These are phyloP conservation scores for Pythium sp. DNA, from an alignment of 352 stramenopile genomes.

Conservation along the genomic window DNA sequence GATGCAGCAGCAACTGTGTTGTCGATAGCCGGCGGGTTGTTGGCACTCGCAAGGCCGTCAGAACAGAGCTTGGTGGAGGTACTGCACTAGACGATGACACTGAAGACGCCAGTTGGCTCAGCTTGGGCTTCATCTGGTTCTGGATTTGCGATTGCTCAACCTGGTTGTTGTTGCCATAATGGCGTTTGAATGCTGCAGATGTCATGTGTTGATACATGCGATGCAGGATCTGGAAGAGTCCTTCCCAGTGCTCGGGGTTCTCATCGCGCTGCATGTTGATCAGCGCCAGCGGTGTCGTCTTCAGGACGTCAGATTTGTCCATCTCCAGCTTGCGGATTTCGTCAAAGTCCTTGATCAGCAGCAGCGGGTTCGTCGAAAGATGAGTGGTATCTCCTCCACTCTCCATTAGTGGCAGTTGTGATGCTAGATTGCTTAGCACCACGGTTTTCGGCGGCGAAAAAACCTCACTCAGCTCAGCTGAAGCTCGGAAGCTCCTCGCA, in stretches of 20 bases:
- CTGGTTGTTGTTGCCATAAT: background rate
- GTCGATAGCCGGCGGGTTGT: slow-evolving; percentile 10
- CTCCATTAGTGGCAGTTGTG: background rate
- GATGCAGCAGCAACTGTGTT: slow-evolving; percentile 23
- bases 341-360: slow-evolving; percentile 29
- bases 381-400: background rate
- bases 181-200: slow-evolving; percentile 18
- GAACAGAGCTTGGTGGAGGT: background rate
- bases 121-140: background rate
- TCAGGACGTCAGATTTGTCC: slow-evolving; percentile 32
- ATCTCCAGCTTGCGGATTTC: slow-evolving; percentile 34
- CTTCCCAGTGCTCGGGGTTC: slow-evolving; percentile 33
- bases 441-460: slow-evolving; percentile 14
- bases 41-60: background rate
- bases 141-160: background rate
- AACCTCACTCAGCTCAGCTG: slow-evolving; percentile 5
- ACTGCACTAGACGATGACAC: background rate
- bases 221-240: slow-evolving; percentile 45
- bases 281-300: slow-evolving; percentile 37
- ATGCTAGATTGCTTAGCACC: background rate
- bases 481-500: background rate
- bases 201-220: slow-evolving; percentile 24
- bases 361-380: slow-evolving; percentile 14
- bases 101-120: background rate
- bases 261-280: slow-evolving; percentile 32